Evolutionary conservation across 495 filamentous ascomycete species (phyloP).

Genomic region (Halenospora varia): DNA sequence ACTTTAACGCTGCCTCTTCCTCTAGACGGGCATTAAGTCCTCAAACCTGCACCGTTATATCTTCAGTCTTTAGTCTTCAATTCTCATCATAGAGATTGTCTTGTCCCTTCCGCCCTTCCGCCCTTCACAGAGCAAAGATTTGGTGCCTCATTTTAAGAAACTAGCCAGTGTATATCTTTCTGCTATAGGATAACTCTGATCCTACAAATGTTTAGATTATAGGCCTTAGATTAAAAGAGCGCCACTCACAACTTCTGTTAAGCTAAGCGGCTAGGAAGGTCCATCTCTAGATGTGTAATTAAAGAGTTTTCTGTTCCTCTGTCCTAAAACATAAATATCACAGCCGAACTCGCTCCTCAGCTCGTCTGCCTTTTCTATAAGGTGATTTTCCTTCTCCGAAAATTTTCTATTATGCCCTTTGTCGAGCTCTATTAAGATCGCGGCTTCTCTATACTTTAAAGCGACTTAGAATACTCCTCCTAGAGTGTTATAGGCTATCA

Average conservation of each 20-base stretch:
- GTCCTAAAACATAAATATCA: conserved; percentile 22
- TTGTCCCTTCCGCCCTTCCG: conserved; percentile 11
- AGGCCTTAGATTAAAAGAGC: conserved; percentile 18
- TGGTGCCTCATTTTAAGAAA: conserved; percentile 21
- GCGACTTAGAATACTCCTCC: conserved; percentile 14
- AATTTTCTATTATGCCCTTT: conserved; percentile 20
- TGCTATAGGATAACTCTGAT: conserved; percentile 18
- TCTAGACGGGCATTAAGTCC: not conserved
- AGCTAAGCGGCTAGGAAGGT: conserved; percentile 17
- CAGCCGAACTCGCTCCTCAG: conserved; percentile 20
- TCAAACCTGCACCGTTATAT: not conserved
- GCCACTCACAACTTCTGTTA: conserved; percentile 17
- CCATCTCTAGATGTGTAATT: conserved; percentile 22
- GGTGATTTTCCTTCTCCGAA: conserved; percentile 21
- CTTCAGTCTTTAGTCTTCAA: conserved; percentile 7
- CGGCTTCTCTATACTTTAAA: conserved; percentile 19
- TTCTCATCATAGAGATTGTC: conserved; percentile 14
- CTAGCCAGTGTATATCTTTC: conserved; percentile 19
- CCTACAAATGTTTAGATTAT: conserved; percentile 15
- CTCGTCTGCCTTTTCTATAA: conserved; percentile 22
- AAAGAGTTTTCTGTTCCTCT: conserved; percentile 20
- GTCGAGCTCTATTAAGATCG: conserved; percentile 15
- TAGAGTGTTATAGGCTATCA: conserved; percentile 13
- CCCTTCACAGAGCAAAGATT: conserved; percentile 19
- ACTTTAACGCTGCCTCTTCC: not conserved